Evolutionary conservation across 75 land plant species (phyloP), one percentile per base, ranked within the genome.

Genomic region (Cunninghamia lanceolata): DNA sequence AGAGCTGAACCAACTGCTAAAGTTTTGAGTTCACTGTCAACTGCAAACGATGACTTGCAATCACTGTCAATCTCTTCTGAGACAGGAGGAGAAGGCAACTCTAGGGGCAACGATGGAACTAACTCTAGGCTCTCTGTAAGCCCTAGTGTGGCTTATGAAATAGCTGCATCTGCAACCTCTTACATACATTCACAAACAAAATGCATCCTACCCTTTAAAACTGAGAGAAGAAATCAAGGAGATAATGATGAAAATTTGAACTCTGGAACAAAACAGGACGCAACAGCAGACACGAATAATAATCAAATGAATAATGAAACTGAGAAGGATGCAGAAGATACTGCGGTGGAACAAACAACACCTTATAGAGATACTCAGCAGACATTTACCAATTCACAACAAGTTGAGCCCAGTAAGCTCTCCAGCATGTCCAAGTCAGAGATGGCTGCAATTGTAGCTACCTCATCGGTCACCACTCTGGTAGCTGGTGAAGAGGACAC

Each of bases 401-500:
- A 43, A 42, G 53, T 54, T 30, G 36, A 83, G 2, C 16, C 47
- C n/a, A 83, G 17, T 50, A 83, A 30, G 4, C 9, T 30, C 21
- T 9, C 85, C 0, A 73, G 84, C 56, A 86, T 83, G 16, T 86
- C 86, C 80, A 85, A 89, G 30, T 66, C 86, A 0, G 91, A 91
- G 83, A 86, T 90, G 83, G 89, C 91, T 45, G 86, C 94, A 32
- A 87, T 75, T 74, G 82, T 89, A 59, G 94, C 90, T 30, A 89
- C 93, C 9, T 85, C 92, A 63, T 85, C 92, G 53, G 84, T 89
- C 84, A 87, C 92, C 32, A 89, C 93, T 16, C 87, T 90, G 74
- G 93, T 92, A 43, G 93, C 92, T 36, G 95, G 93, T 21, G 91
- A 89, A 78, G 91, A 93, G 90, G 90, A 85, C 74, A 85, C 89